Evolutionary conservation across 352 stramenopile species (phyloP), one percentile per base, ranked within the genome.

Genomic region (Globisporangium canariense): DNA sequence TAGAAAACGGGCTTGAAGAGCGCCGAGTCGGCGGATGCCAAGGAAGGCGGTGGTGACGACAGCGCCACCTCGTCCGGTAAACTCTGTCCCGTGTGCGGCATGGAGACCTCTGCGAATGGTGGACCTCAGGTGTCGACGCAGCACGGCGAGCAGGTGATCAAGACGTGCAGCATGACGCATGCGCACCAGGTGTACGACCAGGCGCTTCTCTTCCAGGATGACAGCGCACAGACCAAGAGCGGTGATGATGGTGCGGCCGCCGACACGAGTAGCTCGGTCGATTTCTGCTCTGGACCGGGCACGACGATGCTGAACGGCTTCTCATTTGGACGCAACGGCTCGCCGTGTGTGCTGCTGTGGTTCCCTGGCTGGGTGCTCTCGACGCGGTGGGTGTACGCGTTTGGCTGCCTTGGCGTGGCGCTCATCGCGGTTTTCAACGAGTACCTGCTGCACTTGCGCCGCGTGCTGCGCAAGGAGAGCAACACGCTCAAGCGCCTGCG

Each of bases 231-330:
- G 11, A 28, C 28, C 4, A 36, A 18, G 18, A 52, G 41, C 2
- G 13, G 40, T 45, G 8, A 41, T 28, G n/a, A 22, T 62, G 11
- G 36, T 22, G 34, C 30, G 46, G 11, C 28, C n/a, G 2, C 10
- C 4, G 20, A 50, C 38, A 6, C 52, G 45, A 30, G 28, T 8
- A 34, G 38, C 0, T 28, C 49, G 4, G 51, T 20, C 20, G 61
- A 55, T 10, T 91, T 86, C 63, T 91, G 83, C 58, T 76, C 74
- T 28, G 83, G 83, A 14, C 61, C 78, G 0, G 83, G 83, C 28
- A 91, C 83, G 11, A 86, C 83, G 20, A 91, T 91, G 83, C 73
- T 90, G 16, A 91, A 91, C 53, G 83, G 83, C 0, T 91, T 91
- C 58, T 76, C 78, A 4, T 73, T 89, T 34, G 74, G 63, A 45